Evolutionary conservation across 495 filamentous ascomycete genomes (phyloP).

Genomic region (Podospora australis): DNA sequence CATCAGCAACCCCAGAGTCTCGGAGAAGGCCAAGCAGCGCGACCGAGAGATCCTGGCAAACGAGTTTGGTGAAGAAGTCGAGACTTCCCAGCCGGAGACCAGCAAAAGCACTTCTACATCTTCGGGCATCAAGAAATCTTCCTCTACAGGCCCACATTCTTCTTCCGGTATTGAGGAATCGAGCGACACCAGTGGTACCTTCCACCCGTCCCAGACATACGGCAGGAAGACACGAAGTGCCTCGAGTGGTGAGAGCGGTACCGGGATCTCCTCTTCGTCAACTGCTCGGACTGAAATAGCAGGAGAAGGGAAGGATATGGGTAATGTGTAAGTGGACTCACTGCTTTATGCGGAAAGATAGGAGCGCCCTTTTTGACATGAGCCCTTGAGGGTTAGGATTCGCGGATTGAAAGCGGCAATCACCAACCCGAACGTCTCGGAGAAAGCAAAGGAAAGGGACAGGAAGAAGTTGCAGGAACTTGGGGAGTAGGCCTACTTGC

Average conservation of each 20-base stretch:
- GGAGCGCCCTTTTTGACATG: not conserved
- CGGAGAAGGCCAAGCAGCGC: constrained; percentile 41
- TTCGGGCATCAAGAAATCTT: constrained; percentile 5
- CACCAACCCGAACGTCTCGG: constrained; percentile 19
- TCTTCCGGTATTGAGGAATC: not conserved
- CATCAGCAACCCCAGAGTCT: constrained; percentile 31
- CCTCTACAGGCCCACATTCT: constrained; percentile 4
- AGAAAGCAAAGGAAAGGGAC: constrained; percentile 26
- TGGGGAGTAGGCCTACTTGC: constrained; percentile 16
- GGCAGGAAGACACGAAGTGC: constrained; percentile 13
- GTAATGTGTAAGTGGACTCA: constrained; percentile 14
- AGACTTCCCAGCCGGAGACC: not conserved
- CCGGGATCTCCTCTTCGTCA: not conserved
- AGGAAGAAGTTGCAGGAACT: constrained; percentile 23
- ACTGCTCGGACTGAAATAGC: not conserved
- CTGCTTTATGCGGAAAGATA: not conserved
- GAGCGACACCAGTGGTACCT: not conserved
- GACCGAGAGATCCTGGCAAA: constrained; percentile 20
- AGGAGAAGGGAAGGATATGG: constrained; percentile 15
- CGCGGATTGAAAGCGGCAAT: constrained; percentile 19
- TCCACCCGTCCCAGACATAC: not conserved
- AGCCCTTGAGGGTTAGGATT: constrained; percentile 8
- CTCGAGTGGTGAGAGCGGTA: constrained; percentile 7
- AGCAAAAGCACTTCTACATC: not conserved
- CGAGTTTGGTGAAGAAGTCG: constrained; percentile 14